Evolutionary conservation across 352 stramenopile genomes (phyloP), one percentile per base, ranked within the genome.

Genomic region (Phytophthora sp.): DNA sequence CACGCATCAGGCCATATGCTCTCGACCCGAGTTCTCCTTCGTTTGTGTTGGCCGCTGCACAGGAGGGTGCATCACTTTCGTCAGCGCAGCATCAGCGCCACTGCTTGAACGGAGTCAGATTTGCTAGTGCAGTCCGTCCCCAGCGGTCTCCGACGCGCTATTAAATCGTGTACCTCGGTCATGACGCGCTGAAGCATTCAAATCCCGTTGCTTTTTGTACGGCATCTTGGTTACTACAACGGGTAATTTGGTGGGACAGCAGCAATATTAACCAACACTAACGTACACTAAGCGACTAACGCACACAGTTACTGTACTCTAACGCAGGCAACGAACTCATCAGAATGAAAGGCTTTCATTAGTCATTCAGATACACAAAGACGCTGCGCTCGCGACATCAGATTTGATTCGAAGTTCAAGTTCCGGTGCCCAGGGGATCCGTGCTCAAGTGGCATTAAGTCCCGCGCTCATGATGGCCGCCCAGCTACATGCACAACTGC

Each of bases 1-100:
- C 39, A 53, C 54, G 21, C 53, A 61, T 51, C 52, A 56, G 24
- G 26, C 38, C 53, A 51, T 44, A 51, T 61, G 54, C 21, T 45
- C 38, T 7, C 26, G 16, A 42, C 18, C 20, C 36, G 7, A 60
- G 38, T 12, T 50, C 21, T 24, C 9, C 16, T 12, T 50, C 21
- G 42, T 20, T 21, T 50, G 20, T 7, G 41, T 30, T 47, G 41
- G 4, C 41, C 23, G 23, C 7, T 44, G 15, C n/a, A 44, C 36
- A 7, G 36, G 7, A 44, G 36, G 8, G 13, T 16, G 11, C 15
- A 0, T 2, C 5, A 16, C 36, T 41, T 41, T 41, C 35, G 12
- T 20, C 35, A 18, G 12, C 35, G 35, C 13, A 20, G 35, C 35
- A 21, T 16, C 7, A 49, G 15, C 15, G 11, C 21, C 31, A 38